Conservation (phyloP, 768 basidiomycete species). For the Ephemerocybe angulata region DNA sequence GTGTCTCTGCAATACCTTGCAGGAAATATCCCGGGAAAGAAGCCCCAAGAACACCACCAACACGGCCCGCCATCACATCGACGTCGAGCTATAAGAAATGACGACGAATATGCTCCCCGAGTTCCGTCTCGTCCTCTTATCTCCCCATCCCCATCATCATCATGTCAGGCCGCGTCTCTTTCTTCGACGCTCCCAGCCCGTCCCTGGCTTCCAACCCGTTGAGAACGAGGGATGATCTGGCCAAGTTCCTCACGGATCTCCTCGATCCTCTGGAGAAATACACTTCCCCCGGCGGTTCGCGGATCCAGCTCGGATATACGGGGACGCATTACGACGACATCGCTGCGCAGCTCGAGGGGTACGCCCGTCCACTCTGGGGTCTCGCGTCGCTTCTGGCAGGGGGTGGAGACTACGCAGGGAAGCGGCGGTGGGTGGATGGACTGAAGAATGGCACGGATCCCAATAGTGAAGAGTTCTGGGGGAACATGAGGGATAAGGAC, state of each 20-base stretch:
- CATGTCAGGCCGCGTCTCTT: constrained; percentile 26
- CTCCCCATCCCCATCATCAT: neutral
- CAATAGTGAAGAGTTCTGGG: constrained; percentile 68
- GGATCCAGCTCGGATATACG: constrained; percentile 64
- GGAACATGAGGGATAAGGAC: constrained; percentile 67
- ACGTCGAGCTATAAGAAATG: too few species aligned
- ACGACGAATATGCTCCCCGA: too few species aligned
- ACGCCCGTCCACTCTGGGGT: constrained; percentile 76
- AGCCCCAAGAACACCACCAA: too few species aligned
- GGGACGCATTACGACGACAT: constrained; percentile 72
- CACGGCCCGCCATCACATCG: too few species aligned
- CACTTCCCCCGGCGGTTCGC: constrained; percentile 71
- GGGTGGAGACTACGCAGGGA: constrained; percentile 56
- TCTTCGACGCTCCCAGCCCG: constrained; percentile 33
- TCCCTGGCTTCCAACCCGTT: constrained; percentile 59
- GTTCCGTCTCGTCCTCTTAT: too few species aligned
- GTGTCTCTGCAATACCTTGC: too few species aligned
- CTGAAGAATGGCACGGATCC: constrained; percentile 70
- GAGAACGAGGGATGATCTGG: constrained; percentile 56
- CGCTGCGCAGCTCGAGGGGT: constrained; percentile 73
- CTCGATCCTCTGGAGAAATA: constrained; percentile 65
- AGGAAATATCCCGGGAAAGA: too few species aligned
- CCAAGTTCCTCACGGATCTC: constrained; percentile 49
- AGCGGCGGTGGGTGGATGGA: constrained; percentile 60
- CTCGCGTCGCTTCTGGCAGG: constrained; percentile 63